Percentiles rank a stretch among this genome's conserved stretches.
phyloP scores from a whole-genome alignment of 2,329 filamentous ascomycete species.

The Fusarium albidum region DNA sequence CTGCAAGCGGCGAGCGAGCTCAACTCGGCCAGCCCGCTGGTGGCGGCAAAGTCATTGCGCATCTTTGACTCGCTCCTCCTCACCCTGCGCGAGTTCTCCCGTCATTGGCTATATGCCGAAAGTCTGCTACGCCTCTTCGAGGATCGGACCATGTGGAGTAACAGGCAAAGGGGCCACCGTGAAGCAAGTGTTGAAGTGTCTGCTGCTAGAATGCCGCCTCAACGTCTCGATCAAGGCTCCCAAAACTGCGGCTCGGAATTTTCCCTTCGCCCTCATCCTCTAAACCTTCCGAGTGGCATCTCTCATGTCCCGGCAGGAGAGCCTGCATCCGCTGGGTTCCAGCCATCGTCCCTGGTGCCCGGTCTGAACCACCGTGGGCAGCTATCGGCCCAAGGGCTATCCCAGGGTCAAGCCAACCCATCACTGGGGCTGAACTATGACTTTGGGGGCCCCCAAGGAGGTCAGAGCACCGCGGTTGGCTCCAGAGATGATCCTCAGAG shows the following conservation, averaged over 20 bases:
- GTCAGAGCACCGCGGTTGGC: not conserved
- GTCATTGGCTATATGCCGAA: slow-evolving; percentile 44
- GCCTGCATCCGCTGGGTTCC: slow-evolving; percentile 11
- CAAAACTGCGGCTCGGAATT: slow-evolving; percentile 18
- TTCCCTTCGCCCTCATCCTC: slow-evolving; percentile 30
- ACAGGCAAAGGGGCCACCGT: slow-evolving; percentile 2
- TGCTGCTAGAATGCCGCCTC: not conserved
- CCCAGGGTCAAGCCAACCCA: slow-evolving; percentile 10
- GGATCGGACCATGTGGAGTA: slow-evolving; percentile 31
- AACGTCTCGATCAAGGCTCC: slow-evolving; percentile 2
- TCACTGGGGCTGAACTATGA: slow-evolving; percentile 25
- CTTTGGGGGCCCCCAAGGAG: slow-evolving; percentile 15
- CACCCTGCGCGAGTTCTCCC: slow-evolving; percentile 39
- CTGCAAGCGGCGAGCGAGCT: slow-evolving; percentile 41
- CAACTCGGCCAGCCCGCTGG: slow-evolving; percentile 41
- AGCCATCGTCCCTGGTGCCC: slow-evolving; percentile 5
- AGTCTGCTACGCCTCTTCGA: slow-evolving; percentile 44
- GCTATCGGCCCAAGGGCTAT: slow-evolving; percentile 6
- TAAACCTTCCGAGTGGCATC: slow-evolving; percentile 4
- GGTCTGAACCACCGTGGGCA: slow-evolving; percentile 3
- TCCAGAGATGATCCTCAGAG: slow-evolving; percentile 17
- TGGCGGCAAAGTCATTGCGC: slow-evolving; percentile 42
- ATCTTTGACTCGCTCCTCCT: slow-evolving; percentile 42
- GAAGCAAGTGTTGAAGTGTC: slow-evolving; percentile 10
- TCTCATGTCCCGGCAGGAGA: slow-evolving; percentile 10